Evolutionary conservation across 345 rosid species (phyloP).

Genomic region (Corchorus olitorius): DNA sequence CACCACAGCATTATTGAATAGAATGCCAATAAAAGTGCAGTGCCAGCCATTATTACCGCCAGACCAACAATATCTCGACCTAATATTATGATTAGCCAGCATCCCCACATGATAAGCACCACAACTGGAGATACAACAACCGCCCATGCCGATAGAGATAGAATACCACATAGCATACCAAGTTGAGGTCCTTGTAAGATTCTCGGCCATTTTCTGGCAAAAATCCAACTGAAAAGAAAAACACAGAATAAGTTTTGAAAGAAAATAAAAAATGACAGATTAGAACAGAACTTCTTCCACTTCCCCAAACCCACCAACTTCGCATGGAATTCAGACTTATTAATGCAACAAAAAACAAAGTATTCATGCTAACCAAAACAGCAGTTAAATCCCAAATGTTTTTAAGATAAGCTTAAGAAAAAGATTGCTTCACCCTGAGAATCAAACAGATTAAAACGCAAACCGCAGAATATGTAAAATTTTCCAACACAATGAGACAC

Average conservation of each 20-base stretch:
- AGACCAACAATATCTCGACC: slow-evolving; percentile 90
- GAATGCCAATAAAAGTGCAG: slow-evolving; percentile 92
- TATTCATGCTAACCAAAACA: neutral
- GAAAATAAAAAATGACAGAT: slow-evolving; percentile 2
- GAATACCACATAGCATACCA: slow-evolving; percentile 66
- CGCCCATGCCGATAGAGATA: slow-evolving; percentile 75
- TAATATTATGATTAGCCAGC: slow-evolving; percentile 75
- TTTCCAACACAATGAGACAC: neutral
- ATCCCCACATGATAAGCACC: slow-evolving; percentile 88
- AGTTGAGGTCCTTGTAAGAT: slow-evolving; percentile 89
- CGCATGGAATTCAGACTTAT: neutral
- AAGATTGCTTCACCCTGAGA: too few species aligned
- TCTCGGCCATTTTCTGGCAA: slow-evolving; percentile 93
- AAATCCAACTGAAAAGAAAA: slow-evolving; percentile 83
- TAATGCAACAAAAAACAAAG: neutral
- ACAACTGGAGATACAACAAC: slow-evolving; percentile 81
- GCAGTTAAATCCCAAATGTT: neutral
- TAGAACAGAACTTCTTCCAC: neutral
- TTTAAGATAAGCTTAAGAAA: neutral
- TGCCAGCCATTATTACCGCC: slow-evolving; percentile 96
- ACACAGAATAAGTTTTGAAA: neutral
- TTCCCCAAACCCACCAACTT: neutral
- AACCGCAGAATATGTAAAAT: neutral
- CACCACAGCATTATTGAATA: slow-evolving; percentile 99
- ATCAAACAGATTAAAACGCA: too few species aligned